phyloP scores from a whole-genome alignment of 164 flowering plant species.

The Chimonanthus salicifolius region DNA sequence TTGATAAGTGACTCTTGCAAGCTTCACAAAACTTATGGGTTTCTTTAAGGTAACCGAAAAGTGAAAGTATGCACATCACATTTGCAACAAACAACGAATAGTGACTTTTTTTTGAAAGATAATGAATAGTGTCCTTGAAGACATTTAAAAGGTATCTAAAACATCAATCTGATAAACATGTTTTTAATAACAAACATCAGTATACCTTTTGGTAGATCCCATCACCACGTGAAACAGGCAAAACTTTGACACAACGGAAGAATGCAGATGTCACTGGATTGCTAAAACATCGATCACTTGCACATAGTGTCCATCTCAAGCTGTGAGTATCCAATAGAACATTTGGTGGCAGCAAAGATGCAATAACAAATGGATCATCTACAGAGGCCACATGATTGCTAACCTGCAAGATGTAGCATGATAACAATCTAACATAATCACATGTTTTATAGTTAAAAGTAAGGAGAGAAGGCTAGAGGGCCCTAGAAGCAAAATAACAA shows the following conservation, averaged over 20 bases:
- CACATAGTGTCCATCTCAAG: constrained; percentile 96
- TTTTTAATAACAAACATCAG: background rate
- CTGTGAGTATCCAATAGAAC: constrained; percentile 65
- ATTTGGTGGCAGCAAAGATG: constrained; percentile 74
- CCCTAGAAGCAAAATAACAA: background rate
- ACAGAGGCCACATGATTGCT: constrained; percentile 95
- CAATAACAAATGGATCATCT: constrained; percentile 93
- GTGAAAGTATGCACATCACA: too few species aligned
- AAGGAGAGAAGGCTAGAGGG: background rate
- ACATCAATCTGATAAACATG: too few species aligned
- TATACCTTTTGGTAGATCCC: constrained; percentile 92
- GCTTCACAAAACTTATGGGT: too few species aligned
- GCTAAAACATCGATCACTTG: constrained; percentile 81
- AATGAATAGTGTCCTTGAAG: too few species aligned
- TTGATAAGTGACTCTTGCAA: too few species aligned
- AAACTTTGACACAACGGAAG: constrained; percentile 77
- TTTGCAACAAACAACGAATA: background rate
- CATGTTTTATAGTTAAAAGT: background rate
- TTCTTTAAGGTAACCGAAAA: too few species aligned
- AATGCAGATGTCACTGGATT: constrained; percentile 83
- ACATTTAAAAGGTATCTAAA: too few species aligned
- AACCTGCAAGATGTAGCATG: constrained; percentile 42
- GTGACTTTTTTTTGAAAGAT: too few species aligned
- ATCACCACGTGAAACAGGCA: constrained; percentile 93
- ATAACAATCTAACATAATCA: constrained; percentile 1